These are phyloP conservation scores for Inga leiocalycina DNA, from an alignment of 306 rosid genomes.

Conservation along the genomic window DNA sequence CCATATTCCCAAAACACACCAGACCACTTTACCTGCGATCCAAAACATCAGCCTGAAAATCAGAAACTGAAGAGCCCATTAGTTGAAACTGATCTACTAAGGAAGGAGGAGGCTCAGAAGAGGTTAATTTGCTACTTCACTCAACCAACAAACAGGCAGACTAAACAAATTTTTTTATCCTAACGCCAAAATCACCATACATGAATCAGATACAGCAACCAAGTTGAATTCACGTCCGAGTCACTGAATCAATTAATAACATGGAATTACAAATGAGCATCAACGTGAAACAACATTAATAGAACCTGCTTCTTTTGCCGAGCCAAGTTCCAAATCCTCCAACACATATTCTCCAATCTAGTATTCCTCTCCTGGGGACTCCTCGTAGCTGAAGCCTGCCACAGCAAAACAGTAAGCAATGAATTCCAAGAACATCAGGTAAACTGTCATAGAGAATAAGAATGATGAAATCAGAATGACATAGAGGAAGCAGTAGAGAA, in stretches of 20 bases:
- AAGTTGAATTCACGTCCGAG: neutral
- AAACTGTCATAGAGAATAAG: neutral
- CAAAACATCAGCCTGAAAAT: constrained; percentile 11
- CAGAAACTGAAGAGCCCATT: neutral
- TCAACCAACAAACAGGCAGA: neutral
- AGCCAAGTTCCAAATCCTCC: constrained; percentile 99
- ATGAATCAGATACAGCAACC: neutral
- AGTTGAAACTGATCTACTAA: neutral
- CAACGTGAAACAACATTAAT: neutral
- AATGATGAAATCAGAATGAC: neutral
- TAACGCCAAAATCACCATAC: neutral
- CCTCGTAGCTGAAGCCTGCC: constrained; percentile 89
- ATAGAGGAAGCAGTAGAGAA: neutral
- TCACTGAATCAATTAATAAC: neutral
- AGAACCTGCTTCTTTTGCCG: constrained; percentile 92
- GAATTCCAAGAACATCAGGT: neutral
- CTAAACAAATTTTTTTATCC: neutral
- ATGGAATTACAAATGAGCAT: neutral
- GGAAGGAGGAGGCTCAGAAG: constrained; percentile 1
- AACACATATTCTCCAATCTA: constrained; percentile 94
- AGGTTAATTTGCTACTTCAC: neutral
- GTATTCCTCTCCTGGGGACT: constrained; percentile 99
- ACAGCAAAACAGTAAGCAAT: neutral
- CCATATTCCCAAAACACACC: neutral
- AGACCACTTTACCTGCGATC: neutral